phyloP scores from a whole-genome alignment of 2,329 filamentous ascomycete genomes.

The Colletotrichum chrysophilum region DNA sequence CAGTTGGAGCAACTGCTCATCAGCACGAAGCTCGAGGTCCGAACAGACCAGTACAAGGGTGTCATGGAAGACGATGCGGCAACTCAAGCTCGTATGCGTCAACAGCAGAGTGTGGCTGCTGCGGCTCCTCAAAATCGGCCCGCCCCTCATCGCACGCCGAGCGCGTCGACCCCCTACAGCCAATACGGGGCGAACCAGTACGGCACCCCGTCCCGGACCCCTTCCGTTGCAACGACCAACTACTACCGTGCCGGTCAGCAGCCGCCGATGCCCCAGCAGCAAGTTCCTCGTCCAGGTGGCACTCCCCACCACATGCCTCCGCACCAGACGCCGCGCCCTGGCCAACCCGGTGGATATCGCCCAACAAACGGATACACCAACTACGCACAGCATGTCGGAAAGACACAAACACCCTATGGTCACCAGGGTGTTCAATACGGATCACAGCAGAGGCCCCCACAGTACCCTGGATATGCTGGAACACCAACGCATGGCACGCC shows the following conservation, averaged over 20 bases:
- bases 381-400: slow-evolving; percentile 56
- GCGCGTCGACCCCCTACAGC: slow-evolving; percentile 44
- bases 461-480: slow-evolving; percentile 40
- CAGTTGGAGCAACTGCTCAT: slow-evolving; percentile 84
- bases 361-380: slow-evolving; percentile 53
- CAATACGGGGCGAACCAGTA: slow-evolving; percentile 53
- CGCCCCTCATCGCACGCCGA: slow-evolving; percentile 44
- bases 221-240: slow-evolving; percentile 46
- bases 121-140: slow-evolving; percentile 26
- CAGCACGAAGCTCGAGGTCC: slow-evolving; percentile 77
- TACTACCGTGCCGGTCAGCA: slow-evolving; percentile 47
- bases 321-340: slow-evolving; percentile 32
- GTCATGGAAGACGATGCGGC: slow-evolving; percentile 82
- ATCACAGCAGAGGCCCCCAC: slow-evolving; percentile 49
- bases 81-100: slow-evolving; percentile 53
- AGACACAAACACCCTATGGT: slow-evolving; percentile 56
- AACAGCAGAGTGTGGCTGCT: slow-evolving; percentile 35
- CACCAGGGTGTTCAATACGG: slow-evolving; percentile 57
- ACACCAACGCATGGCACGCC: slow-evolving; percentile 45
- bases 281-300: slow-evolving; percentile 29
- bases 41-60: slow-evolving; percentile 75
- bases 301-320: slow-evolving; percentile 27
- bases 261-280: slow-evolving; percentile 45
- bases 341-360: slow-evolving; percentile 45
- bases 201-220: slow-evolving; percentile 50